These are phyloP conservation scores for Galerina sulciceps DNA, from an alignment of 768 basidiomycete genomes.

Conservation along the genomic window DNA sequence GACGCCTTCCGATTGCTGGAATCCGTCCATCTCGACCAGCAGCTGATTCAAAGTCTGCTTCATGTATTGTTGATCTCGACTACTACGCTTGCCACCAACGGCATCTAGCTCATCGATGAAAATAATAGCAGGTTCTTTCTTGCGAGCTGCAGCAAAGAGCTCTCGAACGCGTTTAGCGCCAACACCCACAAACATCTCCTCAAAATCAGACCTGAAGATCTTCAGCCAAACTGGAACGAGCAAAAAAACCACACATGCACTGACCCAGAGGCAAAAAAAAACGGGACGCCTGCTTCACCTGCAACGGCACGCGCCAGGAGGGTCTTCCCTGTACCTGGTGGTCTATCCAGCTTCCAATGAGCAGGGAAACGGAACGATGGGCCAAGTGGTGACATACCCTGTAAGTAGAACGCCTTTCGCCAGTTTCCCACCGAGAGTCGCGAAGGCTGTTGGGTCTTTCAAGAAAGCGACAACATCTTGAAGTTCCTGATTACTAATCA, in stretches of 20 bases:
- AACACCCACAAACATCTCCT: constrained; percentile 97
- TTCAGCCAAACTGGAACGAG: constrained; percentile 11
- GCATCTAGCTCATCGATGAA: constrained; percentile 98
- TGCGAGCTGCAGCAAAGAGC: constrained; percentile 90
- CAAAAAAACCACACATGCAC: constrained; percentile 18
- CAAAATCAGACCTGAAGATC: constrained; percentile 80
- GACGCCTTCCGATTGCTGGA: constrained; percentile 90
- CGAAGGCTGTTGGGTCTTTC: constrained; percentile 90
- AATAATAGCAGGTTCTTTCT: constrained; percentile 95
- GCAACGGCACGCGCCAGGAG: constrained; percentile 97
- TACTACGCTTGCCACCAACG: constrained; percentile 87
- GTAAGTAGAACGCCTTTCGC: constrained; percentile 93
- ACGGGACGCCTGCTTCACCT: constrained; percentile 97
- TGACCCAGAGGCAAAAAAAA: constrained; percentile 94
- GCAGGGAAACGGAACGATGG: not conserved
- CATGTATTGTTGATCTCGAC: constrained; percentile 86
- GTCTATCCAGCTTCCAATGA: constrained; percentile 36
- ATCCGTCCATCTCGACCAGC: constrained; percentile 97
- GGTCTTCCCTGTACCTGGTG: constrained; percentile 97
- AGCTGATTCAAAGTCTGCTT: constrained; percentile 96
- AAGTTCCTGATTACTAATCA: constrained; percentile 62
- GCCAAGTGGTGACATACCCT: constrained; percentile 46
- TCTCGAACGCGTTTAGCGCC: constrained; percentile 96
- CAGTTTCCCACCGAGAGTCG: constrained; percentile 89
- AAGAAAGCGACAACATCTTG: constrained; percentile 95